Percentiles rank a stretch among this genome's conserved stretches.
These are phyloP conservation scores for Aegilops bicornis DNA, from an alignment of 176 grass and related monocot genomes.

Conservation along the genomic window DNA sequence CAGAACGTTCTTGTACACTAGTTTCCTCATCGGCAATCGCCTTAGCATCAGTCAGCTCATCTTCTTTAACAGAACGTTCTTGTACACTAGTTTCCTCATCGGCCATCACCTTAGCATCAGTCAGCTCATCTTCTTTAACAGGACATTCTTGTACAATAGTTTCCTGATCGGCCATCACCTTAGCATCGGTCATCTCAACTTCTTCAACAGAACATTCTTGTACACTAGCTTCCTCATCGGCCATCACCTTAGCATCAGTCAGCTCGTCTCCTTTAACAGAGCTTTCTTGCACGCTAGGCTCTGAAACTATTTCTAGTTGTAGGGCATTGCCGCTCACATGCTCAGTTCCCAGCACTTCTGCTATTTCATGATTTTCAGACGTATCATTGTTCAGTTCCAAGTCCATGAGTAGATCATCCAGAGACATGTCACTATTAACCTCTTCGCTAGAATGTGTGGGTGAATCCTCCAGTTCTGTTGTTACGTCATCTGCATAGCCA, in stretches of 20 bases:
- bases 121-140: slow-evolving; percentile 7
- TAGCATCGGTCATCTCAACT: background rate
- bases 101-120: slow-evolving; percentile 29
- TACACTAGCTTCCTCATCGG: background rate
- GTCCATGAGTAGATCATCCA: slow-evolving; percentile 34
- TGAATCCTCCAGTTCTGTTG: slow-evolving; percentile 61
- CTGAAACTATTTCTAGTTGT: slow-evolving; percentile 25
- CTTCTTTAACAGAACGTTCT: slow-evolving; percentile 14
- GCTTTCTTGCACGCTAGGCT: slow-evolving; percentile 21
- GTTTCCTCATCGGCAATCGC: slow-evolving; percentile 34
- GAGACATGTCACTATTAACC: slow-evolving; percentile 36
- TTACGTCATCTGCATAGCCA: slow-evolving; percentile 60
- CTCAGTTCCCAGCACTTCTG: slow-evolving; percentile 23
- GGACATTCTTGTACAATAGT: background rate
- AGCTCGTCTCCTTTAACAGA: background rate
- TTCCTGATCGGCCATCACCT: background rate
- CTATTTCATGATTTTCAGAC: slow-evolving; percentile 29
- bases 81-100: slow-evolving; percentile 18
- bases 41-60: slow-evolving; percentile 41
- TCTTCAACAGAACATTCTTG: slow-evolving; percentile 7
- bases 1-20: slow-evolving; percentile 34
- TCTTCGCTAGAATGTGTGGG: slow-evolving; percentile 45
- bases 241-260: background rate
- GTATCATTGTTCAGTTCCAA: slow-evolving; percentile 35
- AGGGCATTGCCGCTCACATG: slow-evolving; percentile 3